Evolutionary conservation across 2,329 filamentous ascomycete species (phyloP).

Genomic region (Aspergillus sp.): DNA sequence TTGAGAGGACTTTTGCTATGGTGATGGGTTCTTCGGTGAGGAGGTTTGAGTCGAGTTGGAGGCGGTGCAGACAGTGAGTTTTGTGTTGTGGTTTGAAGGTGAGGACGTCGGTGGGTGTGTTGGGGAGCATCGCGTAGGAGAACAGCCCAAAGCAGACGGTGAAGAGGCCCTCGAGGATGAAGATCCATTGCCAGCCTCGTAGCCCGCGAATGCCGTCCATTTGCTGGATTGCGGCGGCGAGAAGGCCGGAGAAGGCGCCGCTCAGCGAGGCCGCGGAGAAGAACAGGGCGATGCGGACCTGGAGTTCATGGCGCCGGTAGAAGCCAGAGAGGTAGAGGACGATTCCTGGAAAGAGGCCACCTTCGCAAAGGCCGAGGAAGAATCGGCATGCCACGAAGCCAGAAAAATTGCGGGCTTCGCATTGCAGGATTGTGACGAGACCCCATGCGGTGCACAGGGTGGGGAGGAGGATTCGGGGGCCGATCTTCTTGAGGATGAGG

Average conservation of each 20-base stretch:
- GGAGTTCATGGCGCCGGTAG: slow-evolving; percentile 36
- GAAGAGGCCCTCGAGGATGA: slow-evolving; percentile 51
- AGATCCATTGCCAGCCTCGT: slow-evolving; percentile 37
- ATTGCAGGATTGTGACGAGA: slow-evolving; percentile 44
- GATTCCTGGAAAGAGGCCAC: slow-evolving; percentile 57
- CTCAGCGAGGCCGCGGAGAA: slow-evolving; percentile 34
- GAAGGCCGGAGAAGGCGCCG: slow-evolving; percentile 54
- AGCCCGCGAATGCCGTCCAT: slow-evolving; percentile 49
- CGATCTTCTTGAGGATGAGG: slow-evolving; percentile 22
- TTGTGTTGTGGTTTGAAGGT: slow-evolving; percentile 59
- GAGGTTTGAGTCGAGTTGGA: slow-evolving; percentile 20
- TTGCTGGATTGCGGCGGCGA: slow-evolving; percentile 53
- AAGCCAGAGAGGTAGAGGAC: slow-evolving; percentile 28
- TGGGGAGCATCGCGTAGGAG: slow-evolving; percentile 61
- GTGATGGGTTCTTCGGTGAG: slow-evolving; percentile 20
- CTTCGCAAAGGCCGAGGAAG: slow-evolving; percentile 66
- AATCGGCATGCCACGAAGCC: slow-evolving; percentile 55
- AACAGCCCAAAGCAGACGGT: slow-evolving; percentile 51
- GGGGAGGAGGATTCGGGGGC: slow-evolving; percentile 37
- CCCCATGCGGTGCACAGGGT: slow-evolving; percentile 45
- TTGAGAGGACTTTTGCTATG: slow-evolving; percentile 11
- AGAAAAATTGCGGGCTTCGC: slow-evolving; percentile 19
- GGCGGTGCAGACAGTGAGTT: slow-evolving; percentile 19
- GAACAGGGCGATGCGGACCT: slow-evolving; percentile 34
- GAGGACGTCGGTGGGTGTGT: slow-evolving; percentile 64